These are phyloP conservation scores for Cetradonia linearis DNA, from an alignment of 495 filamentous ascomycete genomes.

Conservation along the genomic window DNA sequence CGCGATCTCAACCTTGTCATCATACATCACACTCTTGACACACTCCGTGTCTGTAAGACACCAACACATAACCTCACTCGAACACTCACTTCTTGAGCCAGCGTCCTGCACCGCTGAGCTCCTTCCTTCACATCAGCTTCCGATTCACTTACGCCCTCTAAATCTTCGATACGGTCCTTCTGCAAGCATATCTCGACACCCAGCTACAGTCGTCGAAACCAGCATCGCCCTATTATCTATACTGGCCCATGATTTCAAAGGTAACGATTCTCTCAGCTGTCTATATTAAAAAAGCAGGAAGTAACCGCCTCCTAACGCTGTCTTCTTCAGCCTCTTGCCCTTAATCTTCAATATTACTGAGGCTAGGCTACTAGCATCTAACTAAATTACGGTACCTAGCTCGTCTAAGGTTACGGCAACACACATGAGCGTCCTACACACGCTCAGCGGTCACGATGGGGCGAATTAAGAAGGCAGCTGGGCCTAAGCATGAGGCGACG, in stretches of 20 bases:
- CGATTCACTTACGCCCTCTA: constrained; percentile 24
- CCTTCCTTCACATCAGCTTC: neutral
- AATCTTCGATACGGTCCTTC: constrained; percentile 19
- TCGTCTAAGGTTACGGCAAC: neutral
- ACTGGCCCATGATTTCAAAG: neutral
- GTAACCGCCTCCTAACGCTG: neutral
- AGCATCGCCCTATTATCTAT: neutral
- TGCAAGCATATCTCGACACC: neutral
- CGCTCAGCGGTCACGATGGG: constrained; percentile 53
- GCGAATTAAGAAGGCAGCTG: constrained; percentile 93
- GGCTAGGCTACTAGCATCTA: neutral
- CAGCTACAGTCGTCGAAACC: neutral
- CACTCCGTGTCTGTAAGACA: neutral
- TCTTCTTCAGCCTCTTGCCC: neutral
- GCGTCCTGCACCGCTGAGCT: constrained; percentile 45
- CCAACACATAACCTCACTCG: constrained; percentile 1
- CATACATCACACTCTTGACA: neutral
- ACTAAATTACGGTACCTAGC: neutral
- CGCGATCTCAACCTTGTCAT: constrained; percentile 8
- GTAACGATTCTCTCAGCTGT: neutral
- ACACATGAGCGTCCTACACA: constrained; percentile 40
- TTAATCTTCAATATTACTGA: neutral
- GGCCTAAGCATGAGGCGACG: constrained; percentile 85
- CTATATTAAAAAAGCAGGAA: constrained; percentile 11
- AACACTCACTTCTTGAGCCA: constrained; percentile 17